Evolutionary conservation across 202 grass and related monocot genomes (phyloP), one percentile per base, ranked within the genome.

Genomic region (Thinopyrum obtusiflorum): DNA sequence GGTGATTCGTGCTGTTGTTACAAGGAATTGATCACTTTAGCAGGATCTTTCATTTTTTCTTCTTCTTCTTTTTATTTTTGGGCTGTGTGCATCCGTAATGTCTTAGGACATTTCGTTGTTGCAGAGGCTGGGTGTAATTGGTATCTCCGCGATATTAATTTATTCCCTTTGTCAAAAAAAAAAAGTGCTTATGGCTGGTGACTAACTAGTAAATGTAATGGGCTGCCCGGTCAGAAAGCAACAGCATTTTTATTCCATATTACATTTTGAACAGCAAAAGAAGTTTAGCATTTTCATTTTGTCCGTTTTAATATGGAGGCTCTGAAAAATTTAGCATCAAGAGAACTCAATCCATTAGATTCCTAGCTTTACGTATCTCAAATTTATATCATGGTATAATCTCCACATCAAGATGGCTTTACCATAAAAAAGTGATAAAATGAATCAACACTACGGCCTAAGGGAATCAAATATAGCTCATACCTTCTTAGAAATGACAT

Each of bases 401-500:
- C 6, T 83, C 33, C 68, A 24, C 11, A 75, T 65, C 57, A 33
- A 47, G 68, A 21, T 7, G 26, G 64, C 36, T 78, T 55, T n/a
- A 39, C 1, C 24, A 9, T 57, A 72, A 13, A 25, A 17, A 72
- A 79, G 15, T 24, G 35, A 71, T 78, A 15, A 57, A 80, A 26
- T 53, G 59, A 24, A 64, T 32, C 25, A 21, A 18, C 3, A 44
- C 4, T 47, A 15, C 0, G 44, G 44, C 44, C 5, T 63, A 36
- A 69, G 11, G 51, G 17, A 65, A 3, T 6, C 1, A 11, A 59
- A 32, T 62, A 73, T 21, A 74, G 40, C 10, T 51, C 37, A 20
- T 80, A 94, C 92, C 95, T 97, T 97, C 80, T 92, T 94, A 80
- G 86, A 90, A 70, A 94, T 80, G 28, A 93, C 80, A 85, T 92